A percentile compares a stretch with the other conserved stretches of the same genome.
Conservation (phyloP, 1,284 basidiomycete genomes). For the Mycosarcoma mackinlayi region DNA sequence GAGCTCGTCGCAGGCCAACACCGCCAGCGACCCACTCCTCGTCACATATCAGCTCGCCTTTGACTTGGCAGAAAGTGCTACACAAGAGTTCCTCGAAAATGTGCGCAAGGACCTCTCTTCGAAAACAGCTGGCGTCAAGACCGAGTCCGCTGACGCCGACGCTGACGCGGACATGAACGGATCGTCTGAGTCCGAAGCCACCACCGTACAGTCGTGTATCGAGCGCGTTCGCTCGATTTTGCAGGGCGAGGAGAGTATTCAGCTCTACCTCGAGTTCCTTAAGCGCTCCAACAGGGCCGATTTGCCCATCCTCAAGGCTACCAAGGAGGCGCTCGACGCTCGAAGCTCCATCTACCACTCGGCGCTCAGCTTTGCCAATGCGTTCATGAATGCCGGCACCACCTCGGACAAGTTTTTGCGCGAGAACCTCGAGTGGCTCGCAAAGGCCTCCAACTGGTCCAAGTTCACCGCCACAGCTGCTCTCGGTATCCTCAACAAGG, state of each 20-base stretch:
- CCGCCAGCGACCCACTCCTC: constrained; percentile 58
- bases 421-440: constrained; percentile 68
- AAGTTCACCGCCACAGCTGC: constrained; percentile 68
- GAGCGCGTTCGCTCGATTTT: constrained; percentile 62
- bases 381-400: constrained; percentile 68
- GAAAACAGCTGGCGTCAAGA: constrained; percentile 30
- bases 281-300: constrained; percentile 66
- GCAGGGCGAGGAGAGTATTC: constrained; percentile 66
- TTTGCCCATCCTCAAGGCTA: constrained; percentile 63
- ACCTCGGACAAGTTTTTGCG: constrained; percentile 68
- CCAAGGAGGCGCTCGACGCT: constrained; percentile 66
- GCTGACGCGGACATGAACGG: constrained; percentile 53
- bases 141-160: constrained; percentile 31
- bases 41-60: constrained; percentile 67
- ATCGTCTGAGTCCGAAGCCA: constrained; percentile 23
- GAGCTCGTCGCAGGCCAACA: constrained; percentile 56
- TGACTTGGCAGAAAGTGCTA: constrained; percentile 68
- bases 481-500: constrained; percentile 67
- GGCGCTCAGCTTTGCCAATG: constrained; percentile 67
- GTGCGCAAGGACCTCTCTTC: constrained; percentile 54
- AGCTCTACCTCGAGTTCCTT: constrained; percentile 67
- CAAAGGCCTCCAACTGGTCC: constrained; percentile 68
- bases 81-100: constrained; percentile 67
- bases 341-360: constrained; percentile 68
- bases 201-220: constrained; percentile 46